Conservation (phyloP, 2,329 filamentous ascomycete species). For the Lasiodiplodia gonubiensis region DNA sequence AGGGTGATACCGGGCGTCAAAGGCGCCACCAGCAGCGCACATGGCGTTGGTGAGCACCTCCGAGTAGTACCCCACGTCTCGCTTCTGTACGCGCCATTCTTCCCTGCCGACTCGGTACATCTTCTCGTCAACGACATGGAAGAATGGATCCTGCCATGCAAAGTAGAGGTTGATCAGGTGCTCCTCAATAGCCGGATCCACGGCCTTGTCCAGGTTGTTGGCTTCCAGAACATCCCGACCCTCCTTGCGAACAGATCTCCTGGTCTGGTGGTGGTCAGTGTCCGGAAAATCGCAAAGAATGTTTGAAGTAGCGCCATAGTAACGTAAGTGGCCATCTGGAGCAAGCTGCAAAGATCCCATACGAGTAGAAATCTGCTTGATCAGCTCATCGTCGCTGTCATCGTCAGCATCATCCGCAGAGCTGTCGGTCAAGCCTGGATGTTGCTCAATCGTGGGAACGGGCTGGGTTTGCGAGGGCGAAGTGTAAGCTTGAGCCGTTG, state of each 20-base stretch:
- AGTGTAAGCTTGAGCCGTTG: slow-evolving; percentile 14
- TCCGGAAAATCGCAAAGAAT: slow-evolving; percentile 29
- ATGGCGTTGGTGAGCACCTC: slow-evolving; percentile 35
- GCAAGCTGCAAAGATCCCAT: slow-evolving; percentile 29
- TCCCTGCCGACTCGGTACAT: slow-evolving; percentile 34
- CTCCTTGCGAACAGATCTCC: slow-evolving; percentile 19
- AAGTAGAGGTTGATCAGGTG: slow-evolving; percentile 56
- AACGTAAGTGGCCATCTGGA: slow-evolving; percentile 27
- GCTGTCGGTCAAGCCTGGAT: slow-evolving; percentile 18
- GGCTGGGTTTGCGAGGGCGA: slow-evolving; percentile 19
- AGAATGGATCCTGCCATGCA: slow-evolving; percentile 56
- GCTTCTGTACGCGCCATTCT: slow-evolving; percentile 29
- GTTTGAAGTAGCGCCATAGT: slow-evolving; percentile 28
- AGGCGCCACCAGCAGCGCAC: slow-evolving; percentile 44
- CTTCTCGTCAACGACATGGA: slow-evolving; percentile 53
- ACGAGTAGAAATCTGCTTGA: slow-evolving; percentile 27
- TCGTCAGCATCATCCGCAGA: slow-evolving; percentile 28
- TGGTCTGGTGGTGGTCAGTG: slow-evolving; percentile 24
- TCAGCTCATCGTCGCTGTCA: slow-evolving; percentile 28
- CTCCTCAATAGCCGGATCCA: slow-evolving; percentile 50
- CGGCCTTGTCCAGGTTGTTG: slow-evolving; percentile 48
- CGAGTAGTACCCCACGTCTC: slow-evolving; percentile 31
- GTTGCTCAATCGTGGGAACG: slow-evolving; percentile 17
- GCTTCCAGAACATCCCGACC: slow-evolving; percentile 42
- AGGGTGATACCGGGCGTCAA: slow-evolving; percentile 39